Percentiles rank a stretch among this genome's conserved stretches.
Conservation (phyloP, 305 asterid species). For the Fraxinus velutina region DNA sequence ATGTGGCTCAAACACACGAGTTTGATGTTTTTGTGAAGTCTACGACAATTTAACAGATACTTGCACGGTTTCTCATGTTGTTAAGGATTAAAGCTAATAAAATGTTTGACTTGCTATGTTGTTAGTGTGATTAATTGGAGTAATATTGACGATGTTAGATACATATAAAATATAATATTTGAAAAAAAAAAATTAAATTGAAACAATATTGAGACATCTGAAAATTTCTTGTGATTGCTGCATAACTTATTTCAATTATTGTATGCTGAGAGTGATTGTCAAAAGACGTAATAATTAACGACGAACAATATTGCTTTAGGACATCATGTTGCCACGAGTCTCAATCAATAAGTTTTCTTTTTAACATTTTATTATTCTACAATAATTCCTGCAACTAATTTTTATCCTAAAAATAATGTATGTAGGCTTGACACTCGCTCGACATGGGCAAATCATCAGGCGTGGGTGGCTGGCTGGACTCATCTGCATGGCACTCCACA, state of each 20-base stretch:
- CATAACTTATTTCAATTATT: no score
- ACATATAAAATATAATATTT: no score
- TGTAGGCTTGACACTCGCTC: constrained; percentile 24
- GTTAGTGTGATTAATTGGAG: constrained; percentile 18
- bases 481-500: constrained; percentile 49
- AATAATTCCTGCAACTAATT: background rate
- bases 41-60: background rate
- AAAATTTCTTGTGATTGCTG: background rate
- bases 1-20: no score
- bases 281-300: background rate
- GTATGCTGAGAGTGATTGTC: background rate
- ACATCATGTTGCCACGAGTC: background rate
- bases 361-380: background rate
- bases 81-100: background rate
- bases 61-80: background rate
- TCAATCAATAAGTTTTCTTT: background rate
- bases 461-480: constrained; percentile 25
- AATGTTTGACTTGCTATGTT: constrained; percentile 35
- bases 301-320: background rate
- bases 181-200: background rate
- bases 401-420: background rate
- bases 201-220: background rate
- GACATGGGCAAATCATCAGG: constrained; percentile 36
- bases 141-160: constrained; percentile 18
- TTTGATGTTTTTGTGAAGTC: background rate